Conservation (phyloP, 495 filamentous ascomycete species). For the Podospora anserina region DNA sequence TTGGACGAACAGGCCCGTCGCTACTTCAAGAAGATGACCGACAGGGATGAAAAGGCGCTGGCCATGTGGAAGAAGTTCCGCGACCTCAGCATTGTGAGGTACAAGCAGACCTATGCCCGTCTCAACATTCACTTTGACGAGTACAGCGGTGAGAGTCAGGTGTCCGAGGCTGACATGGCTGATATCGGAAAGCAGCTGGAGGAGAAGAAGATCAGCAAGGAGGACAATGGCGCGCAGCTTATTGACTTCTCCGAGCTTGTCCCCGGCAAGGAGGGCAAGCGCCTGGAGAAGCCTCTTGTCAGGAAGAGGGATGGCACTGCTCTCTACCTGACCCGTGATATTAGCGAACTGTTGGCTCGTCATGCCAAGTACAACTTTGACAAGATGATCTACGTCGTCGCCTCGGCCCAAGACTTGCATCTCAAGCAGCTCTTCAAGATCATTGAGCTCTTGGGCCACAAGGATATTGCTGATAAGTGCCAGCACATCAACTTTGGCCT, state of each 20-base stretch:
- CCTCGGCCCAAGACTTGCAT: constrained; percentile 59
- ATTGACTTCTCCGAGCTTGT: constrained; percentile 81
- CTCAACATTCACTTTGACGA: constrained; percentile 87
- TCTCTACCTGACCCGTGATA: constrained; percentile 64
- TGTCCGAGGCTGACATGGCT: constrained; percentile 78
- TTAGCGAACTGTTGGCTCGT: constrained; percentile 58
- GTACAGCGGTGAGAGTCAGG: constrained; percentile 93
- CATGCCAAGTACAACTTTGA: constrained; percentile 63
- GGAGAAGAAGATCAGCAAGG: constrained; percentile 69
- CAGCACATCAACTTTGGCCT: constrained; percentile 64
- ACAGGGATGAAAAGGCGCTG: constrained; percentile 71
- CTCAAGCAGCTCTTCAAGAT: constrained; percentile 65
- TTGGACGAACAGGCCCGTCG: constrained; percentile 61
- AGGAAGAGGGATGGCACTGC: constrained; percentile 61
- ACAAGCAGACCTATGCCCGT: constrained; percentile 54
- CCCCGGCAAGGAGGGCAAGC: constrained; percentile 55
- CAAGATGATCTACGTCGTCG: constrained; percentile 68
- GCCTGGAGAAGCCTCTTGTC: constrained; percentile 54
- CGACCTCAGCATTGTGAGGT: constrained; percentile 81
- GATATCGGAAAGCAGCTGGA: constrained; percentile 61
- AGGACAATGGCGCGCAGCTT: constrained; percentile 84
- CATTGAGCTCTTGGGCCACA: constrained; percentile 55
- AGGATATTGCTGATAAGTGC: constrained; percentile 54
- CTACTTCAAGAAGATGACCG: constrained; percentile 92
- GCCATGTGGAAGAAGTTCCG: constrained; percentile 84